Evolutionary conservation across 73 alveolate genomes (phyloP).

Genomic region (Urostyla sp.): DNA sequence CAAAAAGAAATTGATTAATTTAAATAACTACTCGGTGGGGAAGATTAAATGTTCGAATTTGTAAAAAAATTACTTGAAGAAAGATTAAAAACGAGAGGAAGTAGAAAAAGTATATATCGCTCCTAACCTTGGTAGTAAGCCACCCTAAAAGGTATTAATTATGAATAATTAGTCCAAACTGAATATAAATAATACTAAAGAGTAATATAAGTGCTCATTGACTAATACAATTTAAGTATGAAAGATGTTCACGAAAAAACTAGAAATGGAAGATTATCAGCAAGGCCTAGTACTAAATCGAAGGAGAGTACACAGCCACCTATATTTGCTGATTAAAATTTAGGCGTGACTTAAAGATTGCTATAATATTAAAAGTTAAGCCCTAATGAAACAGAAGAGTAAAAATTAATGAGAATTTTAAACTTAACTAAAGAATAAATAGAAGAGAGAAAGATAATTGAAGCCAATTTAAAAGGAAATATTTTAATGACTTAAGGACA

Average conservation of each 20-base stretch:
- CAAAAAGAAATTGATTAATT: too few species aligned
- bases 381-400: constrained; percentile 36
- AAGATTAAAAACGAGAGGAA: background rate
- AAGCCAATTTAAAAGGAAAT: constrained; percentile 14
- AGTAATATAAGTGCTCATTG: constrained; percentile 34
- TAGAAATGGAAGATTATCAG: background rate
- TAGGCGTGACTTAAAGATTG: constrained; percentile 22
- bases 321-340: too few species aligned
- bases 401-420: constrained; percentile 22
- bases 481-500: constrained; percentile 6
- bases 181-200: constrained; percentile 1
- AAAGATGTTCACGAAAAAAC: background rate
- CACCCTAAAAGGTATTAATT: background rate
- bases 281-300: constrained; percentile 12
- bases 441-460: constrained; percentile 6
- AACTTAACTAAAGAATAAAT: background rate
- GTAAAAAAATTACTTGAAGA: background rate
- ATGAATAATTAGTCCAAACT: background rate
- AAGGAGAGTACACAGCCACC: too few species aligned
- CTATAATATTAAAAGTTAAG: background rate
- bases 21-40: too few species aligned
- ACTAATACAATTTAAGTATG: background rate
- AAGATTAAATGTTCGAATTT: too few species aligned
- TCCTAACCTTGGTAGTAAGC: constrained; percentile 4
- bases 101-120: background rate